Conservation (phyloP, 257 asterid genomes). For the Agastache rugosa region DNA sequence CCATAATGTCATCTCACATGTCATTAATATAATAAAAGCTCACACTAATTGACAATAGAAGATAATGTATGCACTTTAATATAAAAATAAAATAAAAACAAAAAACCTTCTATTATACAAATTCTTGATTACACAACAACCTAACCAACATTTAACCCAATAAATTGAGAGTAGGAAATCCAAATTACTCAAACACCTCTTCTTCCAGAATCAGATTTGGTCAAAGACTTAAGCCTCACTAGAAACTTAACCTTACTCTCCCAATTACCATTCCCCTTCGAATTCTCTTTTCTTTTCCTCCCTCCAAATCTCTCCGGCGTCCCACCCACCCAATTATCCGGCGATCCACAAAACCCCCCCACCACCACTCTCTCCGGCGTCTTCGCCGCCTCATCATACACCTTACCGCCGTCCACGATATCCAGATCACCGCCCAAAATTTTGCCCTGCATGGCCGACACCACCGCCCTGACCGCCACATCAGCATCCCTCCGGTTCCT, state of each 20-base stretch:
- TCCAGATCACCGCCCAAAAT: slow-evolving; percentile 50
- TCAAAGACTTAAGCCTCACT: slow-evolving; percentile 50
- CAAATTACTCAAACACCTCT: slow-evolving; percentile 44
- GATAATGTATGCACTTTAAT: too few relatives aligned
- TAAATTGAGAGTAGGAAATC: too few relatives aligned
- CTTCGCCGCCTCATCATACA: slow-evolving; percentile 31
- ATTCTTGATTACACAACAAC: too few relatives aligned
- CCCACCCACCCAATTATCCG: slow-evolving; percentile 35
- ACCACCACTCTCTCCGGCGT: slow-evolving; percentile 14
- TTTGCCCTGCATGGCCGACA: slow-evolving; percentile 53
- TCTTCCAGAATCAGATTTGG: slow-evolving; percentile 56
- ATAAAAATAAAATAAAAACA: too few relatives aligned
- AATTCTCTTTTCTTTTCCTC: slow-evolving; percentile 40
- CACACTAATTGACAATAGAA: too few relatives aligned
- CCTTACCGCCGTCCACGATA: not conserved
- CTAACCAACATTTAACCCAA: too few relatives aligned
- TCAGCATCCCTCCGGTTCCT: slow-evolving; percentile 46
- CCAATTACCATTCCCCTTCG: slow-evolving; percentile 38
- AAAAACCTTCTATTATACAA: too few relatives aligned
- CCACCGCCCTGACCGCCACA: slow-evolving; percentile 39
- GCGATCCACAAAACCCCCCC: slow-evolving; percentile 12
- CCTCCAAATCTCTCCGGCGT: slow-evolving; percentile 37
- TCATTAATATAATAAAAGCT: too few relatives aligned
- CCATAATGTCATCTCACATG: too few relatives aligned
- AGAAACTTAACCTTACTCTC: slow-evolving; percentile 47